phyloP scores from a whole-genome alignment of 2,329 filamentous ascomycete genomes.

The Aspergillus tamarii region DNA sequence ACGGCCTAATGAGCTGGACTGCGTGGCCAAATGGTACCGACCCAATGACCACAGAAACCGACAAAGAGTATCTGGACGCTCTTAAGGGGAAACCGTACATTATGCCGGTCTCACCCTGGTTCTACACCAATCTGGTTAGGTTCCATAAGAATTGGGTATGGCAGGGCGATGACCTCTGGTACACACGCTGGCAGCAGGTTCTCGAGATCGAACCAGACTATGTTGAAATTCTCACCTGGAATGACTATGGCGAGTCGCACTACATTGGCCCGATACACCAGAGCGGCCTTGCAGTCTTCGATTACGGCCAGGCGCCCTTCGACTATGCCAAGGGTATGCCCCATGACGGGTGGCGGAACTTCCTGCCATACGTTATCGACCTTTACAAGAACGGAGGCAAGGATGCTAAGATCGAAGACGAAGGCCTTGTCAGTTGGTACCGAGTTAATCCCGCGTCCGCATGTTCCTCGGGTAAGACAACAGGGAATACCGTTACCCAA shows the following conservation, averaged over 20 bases:
- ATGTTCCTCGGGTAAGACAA: slow-evolving; percentile 31
- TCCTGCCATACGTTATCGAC: slow-evolving; percentile 41
- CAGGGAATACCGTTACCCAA: slow-evolving; percentile 33
- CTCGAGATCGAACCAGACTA: slow-evolving; percentile 55
- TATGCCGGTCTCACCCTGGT: slow-evolving; percentile 62
- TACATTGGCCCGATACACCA: slow-evolving; percentile 58
- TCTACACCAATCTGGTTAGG: slow-evolving; percentile 58
- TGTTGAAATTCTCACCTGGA: slow-evolving; percentile 63
- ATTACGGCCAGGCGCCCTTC: slow-evolving; percentile 42
- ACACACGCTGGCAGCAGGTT: slow-evolving; percentile 60
- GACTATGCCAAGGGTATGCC: slow-evolving; percentile 33
- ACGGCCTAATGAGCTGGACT: slow-evolving; percentile 48
- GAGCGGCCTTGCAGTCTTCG: slow-evolving; percentile 45
- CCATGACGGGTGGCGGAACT: slow-evolving; percentile 36
- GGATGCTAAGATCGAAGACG: slow-evolving; percentile 26
- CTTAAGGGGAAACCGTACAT: slow-evolving; percentile 48
- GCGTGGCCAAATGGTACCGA: slow-evolving; percentile 46
- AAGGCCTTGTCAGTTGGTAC: slow-evolving; percentile 35
- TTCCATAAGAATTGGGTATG: slow-evolving; percentile 67
- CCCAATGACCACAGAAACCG: slow-evolving; percentile 42
- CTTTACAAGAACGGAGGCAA: slow-evolving; percentile 36
- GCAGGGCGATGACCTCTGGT: slow-evolving; percentile 64
- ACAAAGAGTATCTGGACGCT: slow-evolving; percentile 44
- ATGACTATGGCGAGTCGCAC: slow-evolving; percentile 65
- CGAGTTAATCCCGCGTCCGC: slow-evolving; percentile 22